Evolutionary conservation across 768 basidiomycete species (phyloP).

Genomic region (Mrakia frigida): DNA sequence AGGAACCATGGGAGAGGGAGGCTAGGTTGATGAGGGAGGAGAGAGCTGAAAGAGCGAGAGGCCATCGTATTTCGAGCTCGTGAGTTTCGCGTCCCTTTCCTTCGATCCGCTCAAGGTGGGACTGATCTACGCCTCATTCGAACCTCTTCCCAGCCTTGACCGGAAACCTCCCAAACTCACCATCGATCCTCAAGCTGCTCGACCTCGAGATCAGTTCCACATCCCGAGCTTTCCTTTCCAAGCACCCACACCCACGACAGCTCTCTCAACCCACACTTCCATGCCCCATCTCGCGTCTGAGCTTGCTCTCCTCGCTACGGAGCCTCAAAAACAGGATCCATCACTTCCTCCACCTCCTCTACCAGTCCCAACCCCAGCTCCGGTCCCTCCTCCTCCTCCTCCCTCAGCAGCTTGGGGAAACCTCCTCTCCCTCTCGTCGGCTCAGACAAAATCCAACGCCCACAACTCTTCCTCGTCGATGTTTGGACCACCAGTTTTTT

Average conservation of each 20-base stretch:
- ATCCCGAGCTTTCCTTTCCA: not conserved
- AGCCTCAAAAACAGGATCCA: not conserved
- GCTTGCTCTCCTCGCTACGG: too few species aligned
- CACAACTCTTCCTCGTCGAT: not conserved
- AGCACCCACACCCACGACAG: slow-evolving; percentile 1
- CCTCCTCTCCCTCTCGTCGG: slow-evolving; percentile 12
- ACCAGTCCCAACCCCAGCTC: not conserved
- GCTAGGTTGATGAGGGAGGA: slow-evolving; percentile 1
- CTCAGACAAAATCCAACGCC: not conserved
- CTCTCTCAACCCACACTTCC: not conserved
- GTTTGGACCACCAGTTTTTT: not conserved
- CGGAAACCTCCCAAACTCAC: not conserved
- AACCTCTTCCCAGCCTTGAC: not conserved
- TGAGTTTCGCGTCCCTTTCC: slow-evolving; percentile 4
- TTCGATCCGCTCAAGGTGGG: not conserved
- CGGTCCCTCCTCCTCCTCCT: not conserved
- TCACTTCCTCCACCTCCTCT: not conserved
- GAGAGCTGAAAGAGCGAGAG: not conserved
- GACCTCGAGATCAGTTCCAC: slow-evolving; percentile 1
- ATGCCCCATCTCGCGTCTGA: not conserved
- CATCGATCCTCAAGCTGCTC: not conserved
- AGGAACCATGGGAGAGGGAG: not conserved
- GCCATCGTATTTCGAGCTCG: not conserved
- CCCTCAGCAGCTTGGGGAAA: slow-evolving; percentile 19
- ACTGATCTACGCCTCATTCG: not conserved